These are phyloP conservation scores for Rhazya stricta DNA, from an alignment of 257 asterid species.

Conservation along the genomic window DNA sequence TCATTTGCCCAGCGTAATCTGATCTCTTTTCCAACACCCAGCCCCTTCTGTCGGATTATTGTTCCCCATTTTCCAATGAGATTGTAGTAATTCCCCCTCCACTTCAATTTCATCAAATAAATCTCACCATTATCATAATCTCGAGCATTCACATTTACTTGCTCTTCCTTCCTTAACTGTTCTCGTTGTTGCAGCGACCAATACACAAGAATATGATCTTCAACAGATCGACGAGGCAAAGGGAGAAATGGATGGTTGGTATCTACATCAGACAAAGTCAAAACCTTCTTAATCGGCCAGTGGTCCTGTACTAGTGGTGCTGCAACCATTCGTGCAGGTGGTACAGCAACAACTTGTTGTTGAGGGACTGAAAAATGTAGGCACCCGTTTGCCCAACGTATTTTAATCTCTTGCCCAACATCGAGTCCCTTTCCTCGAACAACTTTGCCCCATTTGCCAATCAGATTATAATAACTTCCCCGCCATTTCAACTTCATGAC, in stretches of 20 bases:
- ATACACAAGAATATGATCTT: constrained; percentile 68
- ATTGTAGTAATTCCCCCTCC: constrained; percentile 70
- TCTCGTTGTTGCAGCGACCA: constrained; percentile 72
- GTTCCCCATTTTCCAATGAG: constrained; percentile 79
- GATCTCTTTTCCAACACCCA: constrained; percentile 73
- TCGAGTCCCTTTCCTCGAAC: constrained; percentile 71
- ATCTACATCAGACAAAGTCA: constrained; percentile 73
- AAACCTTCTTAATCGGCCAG: constrained; percentile 75
- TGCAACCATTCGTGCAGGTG: constrained; percentile 47
- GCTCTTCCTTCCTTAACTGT: constrained; percentile 63
- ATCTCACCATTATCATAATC: constrained; percentile 71
- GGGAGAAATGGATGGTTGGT: constrained; percentile 80
- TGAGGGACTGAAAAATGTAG: constrained; percentile 77
- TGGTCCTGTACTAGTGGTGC: constrained; percentile 51
- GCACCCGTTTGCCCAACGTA: constrained; percentile 64
- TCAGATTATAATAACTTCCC: constrained; percentile 74
- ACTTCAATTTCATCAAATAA: constrained; percentile 66
- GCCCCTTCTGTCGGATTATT: constrained; percentile 61
- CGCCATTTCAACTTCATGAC: constrained; percentile 77
- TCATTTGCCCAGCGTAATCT: constrained; percentile 59
- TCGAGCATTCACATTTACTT: constrained; percentile 58
- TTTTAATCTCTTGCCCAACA: constrained; percentile 72
- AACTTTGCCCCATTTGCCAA: constrained; percentile 79
- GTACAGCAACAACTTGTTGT: constrained; percentile 49
- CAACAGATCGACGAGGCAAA: constrained; percentile 70